Conservation (phyloP, 176 grass and related monocot species). For the Pharus latifolius region DNA sequence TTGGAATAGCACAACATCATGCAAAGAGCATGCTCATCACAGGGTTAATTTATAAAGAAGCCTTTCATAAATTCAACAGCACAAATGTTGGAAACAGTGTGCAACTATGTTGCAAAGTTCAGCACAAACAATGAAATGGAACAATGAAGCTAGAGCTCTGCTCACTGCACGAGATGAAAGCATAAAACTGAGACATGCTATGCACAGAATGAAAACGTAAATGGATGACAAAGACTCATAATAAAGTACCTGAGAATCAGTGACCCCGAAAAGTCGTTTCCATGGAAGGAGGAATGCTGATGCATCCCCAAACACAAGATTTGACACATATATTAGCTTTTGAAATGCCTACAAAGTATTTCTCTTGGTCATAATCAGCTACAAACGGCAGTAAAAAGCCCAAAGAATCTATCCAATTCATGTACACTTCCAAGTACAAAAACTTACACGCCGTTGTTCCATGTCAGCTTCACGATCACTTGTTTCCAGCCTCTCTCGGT, state of each 20-base stretch:
- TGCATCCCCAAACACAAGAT: constrained; percentile 93
- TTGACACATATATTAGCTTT: constrained; percentile 97
- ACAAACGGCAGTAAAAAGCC: not conserved
- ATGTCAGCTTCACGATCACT: constrained; percentile 69
- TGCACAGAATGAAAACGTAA: not conserved
- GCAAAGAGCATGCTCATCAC: not conserved
- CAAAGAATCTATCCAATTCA: not conserved
- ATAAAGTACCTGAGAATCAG: constrained; percentile 87
- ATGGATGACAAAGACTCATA: not conserved
- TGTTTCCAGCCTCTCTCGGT: constrained; percentile 76
- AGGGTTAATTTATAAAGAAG: not conserved
- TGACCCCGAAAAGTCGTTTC: constrained; percentile 94
- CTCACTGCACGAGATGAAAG: not conserved
- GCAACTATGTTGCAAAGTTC: not conserved
- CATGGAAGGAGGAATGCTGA: constrained; percentile 91
- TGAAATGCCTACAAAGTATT: constrained; percentile 76
- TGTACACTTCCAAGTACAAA: constrained; percentile 21
- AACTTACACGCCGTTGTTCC: constrained; percentile 62
- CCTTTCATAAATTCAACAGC: not conserved
- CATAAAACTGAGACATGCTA: not conserved
- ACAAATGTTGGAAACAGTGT: not conserved
- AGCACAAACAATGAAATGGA: not conserved
- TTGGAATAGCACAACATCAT: not conserved
- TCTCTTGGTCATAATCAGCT: constrained; percentile 10
- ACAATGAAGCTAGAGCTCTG: not conserved